Evolutionary conservation across 2,329 filamentous ascomycete species (phyloP).

Genomic region (Monascus ruber): DNA sequence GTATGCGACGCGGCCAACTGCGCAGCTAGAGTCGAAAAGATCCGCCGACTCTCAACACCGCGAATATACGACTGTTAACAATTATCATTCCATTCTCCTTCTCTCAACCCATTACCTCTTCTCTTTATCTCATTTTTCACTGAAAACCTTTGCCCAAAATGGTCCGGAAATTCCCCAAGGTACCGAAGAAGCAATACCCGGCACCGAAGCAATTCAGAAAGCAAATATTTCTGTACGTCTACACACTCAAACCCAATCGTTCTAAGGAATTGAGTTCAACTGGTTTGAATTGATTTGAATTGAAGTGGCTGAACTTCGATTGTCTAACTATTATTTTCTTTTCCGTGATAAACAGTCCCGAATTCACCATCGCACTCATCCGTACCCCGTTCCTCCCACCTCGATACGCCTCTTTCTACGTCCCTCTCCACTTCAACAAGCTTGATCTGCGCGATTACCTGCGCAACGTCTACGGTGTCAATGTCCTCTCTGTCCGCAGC

Average conservation of each 20-base stretch:
- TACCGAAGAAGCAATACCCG: conserved; percentile 14
- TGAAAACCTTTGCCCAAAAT: conserved; percentile 10
- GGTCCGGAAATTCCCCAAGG: conserved; percentile 18
- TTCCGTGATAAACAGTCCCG: conserved; percentile 47
- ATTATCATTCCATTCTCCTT: not conserved
- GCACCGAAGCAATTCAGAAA: conserved; percentile 20
- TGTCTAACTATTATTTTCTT: not conserved
- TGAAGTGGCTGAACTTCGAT: no score
- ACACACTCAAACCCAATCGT: not conserved
- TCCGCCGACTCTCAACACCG: conserved; percentile 9
- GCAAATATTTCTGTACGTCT: conserved; percentile 48
- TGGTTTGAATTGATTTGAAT: no score
- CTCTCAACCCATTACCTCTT: not conserved
- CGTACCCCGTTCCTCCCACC: conserved; percentile 61
- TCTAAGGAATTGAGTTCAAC: not conserved
- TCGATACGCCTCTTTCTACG: conserved; percentile 77
- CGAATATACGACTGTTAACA: not conserved
- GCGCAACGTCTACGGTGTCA: conserved; percentile 70
- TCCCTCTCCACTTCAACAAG: conserved; percentile 88
- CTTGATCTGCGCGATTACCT: conserved; percentile 95
- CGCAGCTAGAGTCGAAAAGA: conserved; percentile 23
- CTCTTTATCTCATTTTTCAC: not conserved
- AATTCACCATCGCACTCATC: conserved; percentile 69
- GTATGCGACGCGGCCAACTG: conserved; percentile 23
- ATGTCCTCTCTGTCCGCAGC: conserved; percentile 61